A percentile compares a stretch with the other conserved stretches of the same genome.
These are phyloP conservation scores for Amaranthus tricolor DNA, from an alignment of 179 eudicot species.

Conservation along the genomic window DNA sequence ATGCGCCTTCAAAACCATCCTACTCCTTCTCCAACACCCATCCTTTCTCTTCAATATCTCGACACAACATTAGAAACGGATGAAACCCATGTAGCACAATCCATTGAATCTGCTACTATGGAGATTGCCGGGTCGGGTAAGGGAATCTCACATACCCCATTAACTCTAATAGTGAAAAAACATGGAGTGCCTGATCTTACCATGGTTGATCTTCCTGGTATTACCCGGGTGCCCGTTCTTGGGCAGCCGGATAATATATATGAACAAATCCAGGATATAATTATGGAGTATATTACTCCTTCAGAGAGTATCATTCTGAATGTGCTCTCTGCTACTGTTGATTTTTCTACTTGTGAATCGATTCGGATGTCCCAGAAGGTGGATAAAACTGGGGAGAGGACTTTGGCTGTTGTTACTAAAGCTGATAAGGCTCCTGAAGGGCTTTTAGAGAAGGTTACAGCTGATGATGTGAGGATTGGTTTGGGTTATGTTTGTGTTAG, in stretches of 20 bases:
- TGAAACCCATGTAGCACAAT: constrained; percentile 31
- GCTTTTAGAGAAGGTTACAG: constrained; percentile 47
- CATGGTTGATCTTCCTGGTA: constrained; percentile 50
- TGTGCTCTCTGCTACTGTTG: constrained; percentile 44
- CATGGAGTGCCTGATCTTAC: constrained; percentile 50
- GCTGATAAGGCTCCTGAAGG: constrained; percentile 52
- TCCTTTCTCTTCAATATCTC: constrained; percentile 27
- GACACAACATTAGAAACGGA: constrained; percentile 21
- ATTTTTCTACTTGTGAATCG: constrained; percentile 53
- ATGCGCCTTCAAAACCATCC: constrained; percentile 47
- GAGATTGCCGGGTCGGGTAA: constrained; percentile 39
- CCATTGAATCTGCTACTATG: constrained; percentile 29
- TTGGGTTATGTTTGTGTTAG: constrained; percentile 55
- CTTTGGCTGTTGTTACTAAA: constrained; percentile 57
- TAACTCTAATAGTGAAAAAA: constrained; percentile 36
- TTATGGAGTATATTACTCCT: constrained; percentile 49
- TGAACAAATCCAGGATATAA: constrained; percentile 42
- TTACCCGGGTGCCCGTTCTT: constrained; percentile 42
- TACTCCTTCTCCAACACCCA: constrained; percentile 22
- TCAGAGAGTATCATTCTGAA: constrained; percentile 52
- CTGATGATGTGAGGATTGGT: constrained; percentile 56
- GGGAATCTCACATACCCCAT: constrained; percentile 37
- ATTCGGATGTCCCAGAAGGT: constrained; percentile 52
- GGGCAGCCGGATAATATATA: constrained; percentile 42
- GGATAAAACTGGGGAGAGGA: constrained; percentile 46